These are phyloP conservation scores for Fusarium mexicanum DNA, from an alignment of 2,329 filamentous ascomycete species.

Conservation along the genomic window DNA sequence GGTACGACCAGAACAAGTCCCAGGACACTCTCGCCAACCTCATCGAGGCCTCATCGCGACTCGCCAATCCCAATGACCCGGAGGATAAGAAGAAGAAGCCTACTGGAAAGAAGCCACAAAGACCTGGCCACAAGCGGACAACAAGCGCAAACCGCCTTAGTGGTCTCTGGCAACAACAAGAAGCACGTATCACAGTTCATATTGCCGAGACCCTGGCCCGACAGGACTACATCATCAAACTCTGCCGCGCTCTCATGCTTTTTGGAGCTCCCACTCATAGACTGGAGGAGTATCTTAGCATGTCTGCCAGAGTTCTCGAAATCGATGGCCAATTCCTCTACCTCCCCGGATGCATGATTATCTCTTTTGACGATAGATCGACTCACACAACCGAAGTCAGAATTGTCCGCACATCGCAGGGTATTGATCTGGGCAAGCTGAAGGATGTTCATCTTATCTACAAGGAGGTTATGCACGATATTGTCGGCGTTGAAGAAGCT, in stretches of 20 bases:
- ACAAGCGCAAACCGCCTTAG: constrained; percentile 51
- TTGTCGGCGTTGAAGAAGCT: constrained; percentile 67
- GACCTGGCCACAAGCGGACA: constrained; percentile 49
- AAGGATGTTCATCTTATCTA: constrained; percentile 70
- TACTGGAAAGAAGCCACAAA: constrained; percentile 44
- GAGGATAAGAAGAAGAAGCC: constrained; percentile 29
- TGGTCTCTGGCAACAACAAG: constrained; percentile 54
- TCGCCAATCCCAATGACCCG: constrained; percentile 49
- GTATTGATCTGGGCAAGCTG: constrained; percentile 69
- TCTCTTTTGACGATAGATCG: constrained; percentile 80
- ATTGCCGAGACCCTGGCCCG: constrained; percentile 76
- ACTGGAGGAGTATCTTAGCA: constrained; percentile 87
- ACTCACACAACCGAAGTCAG: constrained; percentile 75
- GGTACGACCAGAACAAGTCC: constrained; percentile 60
- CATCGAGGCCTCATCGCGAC: constrained; percentile 56
- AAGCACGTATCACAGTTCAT: constrained; percentile 58
- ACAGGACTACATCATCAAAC: constrained; percentile 83
- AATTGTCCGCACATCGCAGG: constrained; percentile 67
- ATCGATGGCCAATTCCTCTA: constrained; percentile 91
- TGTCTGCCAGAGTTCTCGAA: constrained; percentile 83
- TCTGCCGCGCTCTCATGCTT: constrained; percentile 86
- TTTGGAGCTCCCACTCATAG: constrained; percentile 91
- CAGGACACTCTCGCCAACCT: constrained; percentile 59
- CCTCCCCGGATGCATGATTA: constrained; percentile 90
- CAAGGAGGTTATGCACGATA: constrained; percentile 71